phyloP scores from a whole-genome alignment of 495 filamentous ascomycete genomes.

The Neurospora tetrasperma region DNA sequence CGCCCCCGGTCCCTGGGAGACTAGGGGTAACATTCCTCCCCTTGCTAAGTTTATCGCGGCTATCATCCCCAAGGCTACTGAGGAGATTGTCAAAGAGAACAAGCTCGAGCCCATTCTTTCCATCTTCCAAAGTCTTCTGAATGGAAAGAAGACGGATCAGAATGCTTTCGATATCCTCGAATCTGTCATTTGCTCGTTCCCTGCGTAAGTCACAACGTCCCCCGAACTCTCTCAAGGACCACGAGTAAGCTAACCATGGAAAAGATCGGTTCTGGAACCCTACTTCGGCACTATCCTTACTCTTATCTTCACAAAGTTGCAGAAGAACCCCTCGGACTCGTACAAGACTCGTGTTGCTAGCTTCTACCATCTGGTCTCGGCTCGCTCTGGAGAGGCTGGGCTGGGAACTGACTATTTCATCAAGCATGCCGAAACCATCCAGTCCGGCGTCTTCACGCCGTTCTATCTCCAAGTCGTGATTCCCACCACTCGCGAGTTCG shows the following conservation, averaged over 20 bases:
- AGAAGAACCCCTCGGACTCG: conserved; percentile 63
- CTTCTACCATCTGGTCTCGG: conserved; percentile 85
- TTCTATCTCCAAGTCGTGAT: conserved; percentile 80
- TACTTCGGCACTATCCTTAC: conserved; percentile 74
- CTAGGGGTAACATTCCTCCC: conserved; percentile 84
- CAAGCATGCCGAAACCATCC: conserved; percentile 65
- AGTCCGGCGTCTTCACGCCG: conserved; percentile 67
- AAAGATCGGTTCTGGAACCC: conserved; percentile 51
- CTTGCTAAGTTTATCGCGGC: conserved; percentile 75
- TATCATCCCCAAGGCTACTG: conserved; percentile 65
- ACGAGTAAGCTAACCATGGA: conserved; percentile 15
- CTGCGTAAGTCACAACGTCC: conserved; percentile 42
- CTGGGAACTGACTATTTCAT: conserved; percentile 86
- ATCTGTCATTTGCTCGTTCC: conserved; percentile 57
- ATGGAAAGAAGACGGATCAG: conserved; percentile 60
- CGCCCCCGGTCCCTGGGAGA: conserved; percentile 72
- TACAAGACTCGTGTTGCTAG: conserved; percentile 75
- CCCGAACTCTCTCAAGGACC: not conserved
- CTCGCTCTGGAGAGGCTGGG: conserved; percentile 57
- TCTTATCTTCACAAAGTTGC: conserved; percentile 73
- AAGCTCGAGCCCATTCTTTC: conserved; percentile 72
- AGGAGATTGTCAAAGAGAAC: conserved; percentile 56
- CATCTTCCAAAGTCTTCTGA: conserved; percentile 83
- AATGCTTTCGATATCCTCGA: conserved; percentile 88
- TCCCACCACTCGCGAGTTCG: conserved; percentile 77